Conservation (phyloP, 1,284 basidiomycete species). For the Fomitopsis pinicola region DNA sequence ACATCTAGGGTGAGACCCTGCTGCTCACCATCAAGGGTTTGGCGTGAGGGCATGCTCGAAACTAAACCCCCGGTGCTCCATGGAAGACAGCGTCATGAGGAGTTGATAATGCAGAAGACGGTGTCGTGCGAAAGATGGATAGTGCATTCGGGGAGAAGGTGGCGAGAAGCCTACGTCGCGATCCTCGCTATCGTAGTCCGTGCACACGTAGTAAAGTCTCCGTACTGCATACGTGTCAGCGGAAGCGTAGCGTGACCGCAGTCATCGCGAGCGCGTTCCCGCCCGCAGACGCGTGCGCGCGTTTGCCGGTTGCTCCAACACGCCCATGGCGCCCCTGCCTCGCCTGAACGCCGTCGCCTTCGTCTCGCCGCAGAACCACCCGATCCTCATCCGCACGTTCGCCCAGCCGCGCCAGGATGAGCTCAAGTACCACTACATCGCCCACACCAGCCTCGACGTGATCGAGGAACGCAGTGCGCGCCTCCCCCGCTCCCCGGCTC, state of each 20-base stretch:
- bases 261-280: too few species aligned
- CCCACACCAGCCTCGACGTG: constrained; percentile 76
- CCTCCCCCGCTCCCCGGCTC: neutral
- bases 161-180: neutral
- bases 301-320: neutral
- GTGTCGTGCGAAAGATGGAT: neutral
- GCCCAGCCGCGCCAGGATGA: constrained; percentile 52
- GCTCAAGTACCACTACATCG: constrained; percentile 79
- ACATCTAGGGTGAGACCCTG: neutral
- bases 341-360: constrained; percentile 76
- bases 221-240: too few species aligned
- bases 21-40: too few species aligned
- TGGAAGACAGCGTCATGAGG: neutral
- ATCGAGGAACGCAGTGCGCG: constrained; percentile 64
- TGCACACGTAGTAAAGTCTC: too few species aligned
- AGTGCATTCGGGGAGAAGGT: neutral
- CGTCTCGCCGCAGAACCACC: constrained; percentile 76
- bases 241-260: neutral
- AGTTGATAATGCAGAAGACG: neutral
- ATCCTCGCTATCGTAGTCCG: too few species aligned
- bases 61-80: neutral
- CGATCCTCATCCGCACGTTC: constrained; percentile 72
- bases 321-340: constrained; percentile 55
- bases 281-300: too few species aligned
- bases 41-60: too few species aligned